These are phyloP conservation scores for Pyronema omphalodes DNA, from an alignment of 495 filamentous ascomycete genomes.

Conservation along the genomic window DNA sequence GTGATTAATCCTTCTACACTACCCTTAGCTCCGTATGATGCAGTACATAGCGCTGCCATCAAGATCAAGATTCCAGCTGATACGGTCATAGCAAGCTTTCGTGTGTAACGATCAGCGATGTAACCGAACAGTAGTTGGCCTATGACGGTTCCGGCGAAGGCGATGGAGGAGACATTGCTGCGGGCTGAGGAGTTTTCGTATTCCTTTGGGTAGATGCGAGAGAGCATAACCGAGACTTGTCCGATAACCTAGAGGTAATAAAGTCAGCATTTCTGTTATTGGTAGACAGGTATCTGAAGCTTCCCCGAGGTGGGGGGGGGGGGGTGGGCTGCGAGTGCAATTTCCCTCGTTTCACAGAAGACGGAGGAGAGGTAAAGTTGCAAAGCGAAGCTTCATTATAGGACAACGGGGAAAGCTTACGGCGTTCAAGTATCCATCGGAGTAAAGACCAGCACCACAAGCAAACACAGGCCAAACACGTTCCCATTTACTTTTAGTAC, in stretches of 20 bases:
- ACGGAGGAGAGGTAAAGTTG: too few relatives aligned
- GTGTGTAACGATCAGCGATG: constrained; percentile 62
- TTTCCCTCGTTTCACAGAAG: too few relatives aligned
- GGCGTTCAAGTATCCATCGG: constrained; percentile 78
- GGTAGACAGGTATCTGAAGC: background rate
- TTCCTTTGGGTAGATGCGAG: constrained; percentile 38
- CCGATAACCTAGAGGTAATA: constrained; percentile 49
- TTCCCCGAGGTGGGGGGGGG: too few relatives aligned
- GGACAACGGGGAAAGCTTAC: constrained; percentile 25
- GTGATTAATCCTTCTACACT: constrained; percentile 50
- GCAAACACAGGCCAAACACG: constrained; percentile 26
- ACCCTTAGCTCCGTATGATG: constrained; percentile 51
- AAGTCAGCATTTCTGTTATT: background rate
- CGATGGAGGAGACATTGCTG: constrained; percentile 49
- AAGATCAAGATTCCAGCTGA: constrained; percentile 69
- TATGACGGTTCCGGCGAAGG: constrained; percentile 76
- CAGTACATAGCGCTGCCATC: constrained; percentile 60
- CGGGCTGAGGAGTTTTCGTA: constrained; percentile 49
- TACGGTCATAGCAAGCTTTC: constrained; percentile 59
- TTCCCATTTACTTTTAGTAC: background rate
- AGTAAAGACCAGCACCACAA: constrained; percentile 77
- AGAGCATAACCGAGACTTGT: constrained; percentile 54
- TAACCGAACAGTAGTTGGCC: constrained; percentile 73
- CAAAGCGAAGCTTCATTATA: background rate
- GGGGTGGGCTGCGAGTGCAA: too few relatives aligned